Evolutionary conservation across 2,329 filamentous ascomycete genomes (phyloP).

Genomic region (Epichloe coenophiala): DNA sequence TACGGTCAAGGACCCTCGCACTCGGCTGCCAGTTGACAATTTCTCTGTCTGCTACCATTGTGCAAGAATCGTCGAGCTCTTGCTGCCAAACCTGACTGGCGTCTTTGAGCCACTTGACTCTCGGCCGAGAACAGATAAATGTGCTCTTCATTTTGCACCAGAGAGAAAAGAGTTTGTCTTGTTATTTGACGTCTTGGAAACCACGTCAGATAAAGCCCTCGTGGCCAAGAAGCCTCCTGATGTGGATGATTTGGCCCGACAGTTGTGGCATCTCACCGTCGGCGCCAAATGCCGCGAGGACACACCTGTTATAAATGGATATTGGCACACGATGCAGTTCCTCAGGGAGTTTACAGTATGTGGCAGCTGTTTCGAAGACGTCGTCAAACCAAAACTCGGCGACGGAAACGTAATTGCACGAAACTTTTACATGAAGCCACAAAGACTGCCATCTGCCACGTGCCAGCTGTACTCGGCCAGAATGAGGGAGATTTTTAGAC

Average conservation of each 20-base stretch:
- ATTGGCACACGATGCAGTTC: conserved; percentile 67
- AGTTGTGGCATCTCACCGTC: conserved; percentile 44
- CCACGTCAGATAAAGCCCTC: conserved; percentile 36
- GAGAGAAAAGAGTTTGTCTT: conserved; percentile 40
- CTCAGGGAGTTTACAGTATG: conserved; percentile 74
- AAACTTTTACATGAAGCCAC: conserved; percentile 50
- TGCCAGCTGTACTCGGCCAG: conserved; percentile 73
- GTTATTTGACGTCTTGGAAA: conserved; percentile 49
- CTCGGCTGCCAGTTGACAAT: conserved; percentile 47
- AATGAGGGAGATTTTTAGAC: conserved; percentile 62
- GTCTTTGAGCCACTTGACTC: conserved; percentile 45
- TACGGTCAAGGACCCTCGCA: conserved; percentile 56
- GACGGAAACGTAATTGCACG: conserved; percentile 41
- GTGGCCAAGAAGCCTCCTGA: conserved; percentile 35
- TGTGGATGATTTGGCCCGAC: conserved; percentile 47
- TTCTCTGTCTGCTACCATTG: conserved; percentile 70
- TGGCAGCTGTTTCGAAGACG: conserved; percentile 70
- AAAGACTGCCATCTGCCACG: conserved; percentile 38
- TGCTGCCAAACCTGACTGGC: conserved; percentile 60
- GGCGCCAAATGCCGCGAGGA: conserved; percentile 53
- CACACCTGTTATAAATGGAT: conserved; percentile 42
- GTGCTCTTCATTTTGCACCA: conserved; percentile 50
- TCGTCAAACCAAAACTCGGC: conserved; percentile 56
- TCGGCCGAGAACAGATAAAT: conserved; percentile 40
- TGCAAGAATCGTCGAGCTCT: conserved; percentile 53